Base-by-base conservation (phyloP, 1,139 yeast species). In the Sporopachydermia cereana region DNA sequence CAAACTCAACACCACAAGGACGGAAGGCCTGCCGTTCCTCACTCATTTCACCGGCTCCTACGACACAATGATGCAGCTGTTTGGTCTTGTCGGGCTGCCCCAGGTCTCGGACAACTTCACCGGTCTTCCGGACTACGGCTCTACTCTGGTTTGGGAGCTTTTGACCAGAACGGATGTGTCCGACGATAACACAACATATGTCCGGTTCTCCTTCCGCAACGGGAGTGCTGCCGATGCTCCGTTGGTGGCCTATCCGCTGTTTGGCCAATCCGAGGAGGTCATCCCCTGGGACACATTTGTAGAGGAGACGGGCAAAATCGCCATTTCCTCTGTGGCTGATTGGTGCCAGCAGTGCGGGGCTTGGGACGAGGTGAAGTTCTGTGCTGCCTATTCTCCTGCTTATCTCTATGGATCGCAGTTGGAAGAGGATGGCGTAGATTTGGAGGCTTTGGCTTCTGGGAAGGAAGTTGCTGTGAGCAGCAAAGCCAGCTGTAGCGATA, bases 61-160 rank as follows among this genome's bases (percentile, higher is more conserved):
- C 57, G 64, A 64, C 53, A 60, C 60, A 43, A 66, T 69, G 63
- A 64, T 57, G 55, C 69, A 64, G 53, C 50, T 66, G 34, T 60
- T 58, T 42, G 68, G 65, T 45, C 50, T 65, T 21, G 44, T 64
- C 45, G 62, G 61, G 27, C 51, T 69, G 46, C 56, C 60, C 51
- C 44, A 51, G 30, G 54, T 53, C 21, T 58, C 61, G 43, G 59
- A 54, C 27, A 55, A 63, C 47, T 69, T 68, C 55, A 63, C 67
- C 21, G 71, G 71, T 20, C 58, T 68, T 60, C 70, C 72, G 49
- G 61, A 63, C 45, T 69, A 69, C 50, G 73, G 71, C 30, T 54
- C 70, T 21, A 57, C 68, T 3, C 56, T 61, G 42, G 71, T 67
- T 7, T 68, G 66, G 54, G 74, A 69, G 47, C 53, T 69, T 27